Evolutionary conservation across 2,329 filamentous ascomycete species (phyloP), one percentile per base, ranked within the genome.

Genomic region (Botryotinia calthae): DNA sequence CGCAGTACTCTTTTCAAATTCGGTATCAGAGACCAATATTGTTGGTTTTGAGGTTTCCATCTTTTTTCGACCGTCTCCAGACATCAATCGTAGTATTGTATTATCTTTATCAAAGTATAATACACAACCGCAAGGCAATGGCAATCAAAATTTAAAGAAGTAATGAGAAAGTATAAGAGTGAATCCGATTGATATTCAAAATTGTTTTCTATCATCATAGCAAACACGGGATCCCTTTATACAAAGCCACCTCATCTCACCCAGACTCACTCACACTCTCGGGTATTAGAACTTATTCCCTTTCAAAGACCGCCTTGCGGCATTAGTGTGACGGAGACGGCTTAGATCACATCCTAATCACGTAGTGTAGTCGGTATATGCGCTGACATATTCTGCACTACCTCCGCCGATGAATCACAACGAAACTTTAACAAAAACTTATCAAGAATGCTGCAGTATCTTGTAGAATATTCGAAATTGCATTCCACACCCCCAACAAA

Each of bases 1-100:
- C 0, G 76, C 71, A 22, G 54, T 48, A 59, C 73, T 77, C 73
- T 74, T 74, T 12, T 72, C 75, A 12, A 72, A 62, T 20, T 79
- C 76, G 51, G 71, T 37, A n/a, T 66, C 69, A 42, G 59, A 71
- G 5, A 66, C 51, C n/a, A 72, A 18, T 3, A 42, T 69, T 9
- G 44, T 28, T 34, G 64, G 28, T 31, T 64, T 72, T 20, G 71
- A 72, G 40, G n/a, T 34, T 25, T 14, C 25, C 59, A 66, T 56
- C 2, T 71, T 71, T 58, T 7, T 34, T 67, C 6, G 48, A 5
- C 25, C 25, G 34, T 67, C 37, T 42, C 22, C 22, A 54, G 14
- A 51, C 37, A 67, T 20, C 8, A 40, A 42, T 28, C 25, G 28
- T 31, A 5, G 18, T 67, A 25, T 66, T 28, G 25, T 40, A 4